A percentile compares a stretch with the other conserved stretches of the same genome.
Conservation (phyloP, 2,329 filamentous ascomycete species). For the Leptosphaerulina australis region DNA sequence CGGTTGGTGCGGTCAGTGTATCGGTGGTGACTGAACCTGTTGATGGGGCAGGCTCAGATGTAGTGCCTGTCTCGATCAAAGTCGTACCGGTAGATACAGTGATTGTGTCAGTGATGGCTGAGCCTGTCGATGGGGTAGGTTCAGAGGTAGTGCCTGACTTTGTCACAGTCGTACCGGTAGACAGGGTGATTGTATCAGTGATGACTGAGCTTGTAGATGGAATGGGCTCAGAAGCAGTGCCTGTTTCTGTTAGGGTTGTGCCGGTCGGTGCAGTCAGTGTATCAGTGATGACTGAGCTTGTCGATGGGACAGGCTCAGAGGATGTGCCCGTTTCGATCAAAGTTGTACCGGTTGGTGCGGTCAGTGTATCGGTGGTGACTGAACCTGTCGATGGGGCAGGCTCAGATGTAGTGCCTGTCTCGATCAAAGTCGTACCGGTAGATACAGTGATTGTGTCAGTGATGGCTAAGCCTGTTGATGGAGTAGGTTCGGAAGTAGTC, state of each 20-base stretch:
- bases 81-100: neutral
- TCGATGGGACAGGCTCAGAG: neutral
- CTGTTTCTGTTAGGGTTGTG: neutral
- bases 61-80: neutral
- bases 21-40: neutral
- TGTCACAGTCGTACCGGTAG: neutral
- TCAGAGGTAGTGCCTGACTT: neutral
- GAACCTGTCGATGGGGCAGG: neutral
- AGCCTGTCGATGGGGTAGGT: too few relatives aligned
- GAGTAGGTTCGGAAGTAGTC: neutral
- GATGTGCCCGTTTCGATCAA: neutral
- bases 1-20: neutral
- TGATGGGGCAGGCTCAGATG: neutral
- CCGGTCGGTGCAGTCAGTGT: slow-evolving; percentile 7
- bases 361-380: neutral
- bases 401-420: neutral
- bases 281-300: neutral
- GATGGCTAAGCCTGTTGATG: too few relatives aligned
- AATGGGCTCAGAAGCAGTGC: neutral
- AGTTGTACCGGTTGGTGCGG: slow-evolving; percentile 1
- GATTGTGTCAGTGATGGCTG: neutral
- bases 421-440: neutral
- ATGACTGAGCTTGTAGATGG: neutral
- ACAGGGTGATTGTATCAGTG: too few relatives aligned
- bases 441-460: neutral